Evolutionary conservation across 805 yeast genomes (phyloP).

Genomic region (Diddensiella transvaalensis): DNA sequence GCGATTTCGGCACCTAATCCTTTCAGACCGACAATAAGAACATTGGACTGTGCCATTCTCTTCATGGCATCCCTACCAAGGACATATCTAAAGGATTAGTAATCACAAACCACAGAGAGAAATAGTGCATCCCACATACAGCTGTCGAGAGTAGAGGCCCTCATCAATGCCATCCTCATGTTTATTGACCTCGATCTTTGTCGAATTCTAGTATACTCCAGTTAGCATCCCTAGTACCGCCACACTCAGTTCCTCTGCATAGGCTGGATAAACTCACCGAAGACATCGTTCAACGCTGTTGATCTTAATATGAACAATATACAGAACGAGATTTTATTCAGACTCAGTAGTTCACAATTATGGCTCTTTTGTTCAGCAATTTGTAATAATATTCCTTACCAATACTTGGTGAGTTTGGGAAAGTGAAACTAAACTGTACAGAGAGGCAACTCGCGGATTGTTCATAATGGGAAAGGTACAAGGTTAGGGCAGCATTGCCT

Average conservation of each 20-base stretch:
- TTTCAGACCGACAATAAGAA: constrained; percentile 82
- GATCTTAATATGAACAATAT: neutral
- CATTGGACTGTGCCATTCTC: constrained; percentile 90
- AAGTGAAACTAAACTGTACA: too few species aligned
- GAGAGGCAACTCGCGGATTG: too few species aligned
- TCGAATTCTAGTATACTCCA: too few species aligned
- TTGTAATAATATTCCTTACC: too few species aligned
- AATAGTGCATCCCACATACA: constrained; percentile 32
- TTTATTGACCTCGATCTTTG: constrained; percentile 31
- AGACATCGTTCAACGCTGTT: constrained; percentile 1
- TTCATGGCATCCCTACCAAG: constrained; percentile 98
- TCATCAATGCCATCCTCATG: constrained; percentile 66
- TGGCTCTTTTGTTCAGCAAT: too few species aligned
- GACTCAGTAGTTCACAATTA: too few species aligned
- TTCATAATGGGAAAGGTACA: too few species aligned
- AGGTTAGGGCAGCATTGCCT: neutral
- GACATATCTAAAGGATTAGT: constrained; percentile 49
- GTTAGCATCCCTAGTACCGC: too few species aligned
- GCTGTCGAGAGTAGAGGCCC: constrained; percentile 91
- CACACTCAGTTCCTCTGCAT: too few species aligned
- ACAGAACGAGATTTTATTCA: too few species aligned
- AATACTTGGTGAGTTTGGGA: too few species aligned
- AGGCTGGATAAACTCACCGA: too few species aligned
- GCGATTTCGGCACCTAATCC: constrained; percentile 97
- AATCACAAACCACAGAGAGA: neutral